These are phyloP conservation scores for Terana coerulea DNA, from an alignment of 768 basidiomycete species.

Conservation along the genomic window DNA sequence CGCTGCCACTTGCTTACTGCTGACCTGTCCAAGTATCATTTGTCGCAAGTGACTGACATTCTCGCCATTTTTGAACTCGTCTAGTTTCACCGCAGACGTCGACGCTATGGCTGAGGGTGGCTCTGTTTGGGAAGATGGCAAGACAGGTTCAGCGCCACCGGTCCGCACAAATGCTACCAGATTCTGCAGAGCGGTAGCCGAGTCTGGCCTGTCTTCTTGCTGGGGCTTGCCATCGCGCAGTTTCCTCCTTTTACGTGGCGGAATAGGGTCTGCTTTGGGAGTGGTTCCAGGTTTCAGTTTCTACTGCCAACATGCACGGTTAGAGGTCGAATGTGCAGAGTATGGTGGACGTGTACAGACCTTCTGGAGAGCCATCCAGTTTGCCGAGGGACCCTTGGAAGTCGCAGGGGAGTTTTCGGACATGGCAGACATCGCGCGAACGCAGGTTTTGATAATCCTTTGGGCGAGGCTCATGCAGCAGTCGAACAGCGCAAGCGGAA, in stretches of 20 bases:
- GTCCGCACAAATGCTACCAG: no score
- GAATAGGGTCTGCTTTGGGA: background rate
- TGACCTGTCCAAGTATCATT: slow-evolving; percentile 49
- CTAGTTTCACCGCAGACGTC: slow-evolving; percentile 14
- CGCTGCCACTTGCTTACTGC: slow-evolving; percentile 23
- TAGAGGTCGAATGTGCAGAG: background rate
- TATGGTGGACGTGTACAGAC: background rate
- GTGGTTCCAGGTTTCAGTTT: slow-evolving; percentile 7
- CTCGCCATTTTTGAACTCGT: slow-evolving; percentile 43
- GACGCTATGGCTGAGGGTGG: background rate
- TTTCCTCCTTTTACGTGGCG: slow-evolving; percentile 18
- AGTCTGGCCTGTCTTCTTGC: no score
- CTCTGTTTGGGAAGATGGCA: no score
- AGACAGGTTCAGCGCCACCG: no score
- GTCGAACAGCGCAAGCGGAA: no score
- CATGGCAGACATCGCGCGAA: background rate
- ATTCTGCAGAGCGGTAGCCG: no score
- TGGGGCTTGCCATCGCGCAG: no score
- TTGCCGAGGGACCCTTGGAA: slow-evolving; percentile 5
- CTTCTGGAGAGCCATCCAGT: slow-evolving; percentile 18
- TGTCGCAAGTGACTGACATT: slow-evolving; percentile 41
- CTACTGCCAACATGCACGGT: slow-evolving; percentile 7
- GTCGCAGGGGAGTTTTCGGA: background rate
- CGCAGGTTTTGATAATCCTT: background rate
- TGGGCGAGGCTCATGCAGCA: background rate